Evolutionary conservation across 2,329 filamentous ascomycete genomes (phyloP).

Genomic region (Colletotrichum sidae): DNA sequence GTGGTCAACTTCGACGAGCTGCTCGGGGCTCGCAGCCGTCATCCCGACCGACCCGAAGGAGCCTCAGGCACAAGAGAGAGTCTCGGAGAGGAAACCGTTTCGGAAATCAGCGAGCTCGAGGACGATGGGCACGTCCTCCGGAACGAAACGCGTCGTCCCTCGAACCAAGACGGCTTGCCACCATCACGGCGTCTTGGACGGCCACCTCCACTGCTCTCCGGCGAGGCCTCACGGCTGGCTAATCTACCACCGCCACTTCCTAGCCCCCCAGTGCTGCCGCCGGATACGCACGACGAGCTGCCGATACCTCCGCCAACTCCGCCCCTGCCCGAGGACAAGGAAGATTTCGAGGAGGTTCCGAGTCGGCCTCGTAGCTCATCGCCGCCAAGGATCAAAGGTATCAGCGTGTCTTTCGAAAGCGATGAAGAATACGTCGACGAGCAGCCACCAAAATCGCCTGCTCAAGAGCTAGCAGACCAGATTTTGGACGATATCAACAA

Average conservation of each 20-base stretch:
- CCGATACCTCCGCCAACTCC: conserved; percentile 32
- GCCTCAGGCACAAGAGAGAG: conserved; percentile 32
- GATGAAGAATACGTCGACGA: conserved; percentile 25
- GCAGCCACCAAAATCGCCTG: conserved; percentile 50
- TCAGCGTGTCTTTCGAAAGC: conserved; percentile 11
- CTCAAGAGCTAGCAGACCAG: conserved; percentile 65
- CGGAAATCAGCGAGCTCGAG: conserved; percentile 66
- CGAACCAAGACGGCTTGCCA: conserved; percentile 6
- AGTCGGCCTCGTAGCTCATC: conserved; percentile 21
- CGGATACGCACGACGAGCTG: conserved; percentile 26
- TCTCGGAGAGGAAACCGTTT: conserved; percentile 50
- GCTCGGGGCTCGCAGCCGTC: conserved; percentile 27
- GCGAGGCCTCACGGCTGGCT: conserved; percentile 12
- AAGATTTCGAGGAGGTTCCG: neutral
- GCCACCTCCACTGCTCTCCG: conserved; percentile 15
- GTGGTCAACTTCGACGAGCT: conserved; percentile 41
- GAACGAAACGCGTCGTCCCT: conserved; percentile 14
- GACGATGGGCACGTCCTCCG: conserved; percentile 49
- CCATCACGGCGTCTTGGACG: conserved; percentile 7
- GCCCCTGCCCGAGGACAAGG: conserved; percentile 31
- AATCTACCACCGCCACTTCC: conserved; percentile 9
- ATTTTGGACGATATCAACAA: conserved; percentile 67
- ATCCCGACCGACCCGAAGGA: conserved; percentile 28
- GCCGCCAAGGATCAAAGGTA: conserved; percentile 15
- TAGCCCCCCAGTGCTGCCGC: conserved; percentile 27